Evolutionary conservation across 1,284 basidiomycete species (phyloP).

Genomic region (Volvariella surrecta): DNA sequence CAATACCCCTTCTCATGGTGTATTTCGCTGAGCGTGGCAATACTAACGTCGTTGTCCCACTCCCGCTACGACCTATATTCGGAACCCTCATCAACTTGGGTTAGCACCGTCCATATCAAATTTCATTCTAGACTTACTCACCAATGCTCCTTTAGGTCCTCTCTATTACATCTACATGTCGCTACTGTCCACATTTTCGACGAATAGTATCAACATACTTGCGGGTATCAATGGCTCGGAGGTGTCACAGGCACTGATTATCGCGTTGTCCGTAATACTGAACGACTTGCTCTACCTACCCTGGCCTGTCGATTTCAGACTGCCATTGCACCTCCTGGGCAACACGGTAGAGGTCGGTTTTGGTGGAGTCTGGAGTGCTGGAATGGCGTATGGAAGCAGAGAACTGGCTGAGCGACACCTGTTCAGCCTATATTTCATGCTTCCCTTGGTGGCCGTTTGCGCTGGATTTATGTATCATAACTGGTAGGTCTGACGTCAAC

Average conservation of each 20-base stretch:
- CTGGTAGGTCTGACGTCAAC: slow-evolving; percentile 49
- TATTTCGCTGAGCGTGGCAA: slow-evolving; percentile 93
- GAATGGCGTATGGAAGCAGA: slow-evolving; percentile 78
- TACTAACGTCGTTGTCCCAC: slow-evolving; percentile 91
- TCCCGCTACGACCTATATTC: slow-evolving; percentile 65
- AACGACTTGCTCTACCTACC: slow-evolving; percentile 94
- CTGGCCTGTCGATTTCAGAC: slow-evolving; percentile 63
- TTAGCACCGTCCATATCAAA: slow-evolving; percentile 25
- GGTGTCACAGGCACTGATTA: slow-evolving; percentile 88
- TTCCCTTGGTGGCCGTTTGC: slow-evolving; percentile 89
- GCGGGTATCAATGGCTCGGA: slow-evolving; percentile 98
- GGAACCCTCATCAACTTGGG: slow-evolving; percentile 85
- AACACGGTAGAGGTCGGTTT: slow-evolving; percentile 57
- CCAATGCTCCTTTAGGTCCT: slow-evolving; percentile 47
- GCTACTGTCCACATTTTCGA: slow-evolving; percentile 91
- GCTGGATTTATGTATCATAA: slow-evolving; percentile 89
- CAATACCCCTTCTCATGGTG: slow-evolving; percentile 91
- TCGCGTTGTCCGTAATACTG: slow-evolving; percentile 82
- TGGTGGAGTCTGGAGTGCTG: slow-evolving; percentile 72
- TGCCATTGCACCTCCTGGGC: slow-evolving; percentile 64
- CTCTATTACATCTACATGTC: slow-evolving; percentile 98
- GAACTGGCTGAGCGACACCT: slow-evolving; percentile 89
- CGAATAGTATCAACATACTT: slow-evolving; percentile 98
- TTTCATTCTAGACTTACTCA: slow-evolving; percentile 7
- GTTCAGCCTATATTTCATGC: slow-evolving; percentile 94